A percentile compares a stretch with the other conserved stretches of the same genome.
phyloP scores from a whole-genome alignment of 2,329 filamentous ascomycete genomes.

The Claviceps sp. region DNA sequence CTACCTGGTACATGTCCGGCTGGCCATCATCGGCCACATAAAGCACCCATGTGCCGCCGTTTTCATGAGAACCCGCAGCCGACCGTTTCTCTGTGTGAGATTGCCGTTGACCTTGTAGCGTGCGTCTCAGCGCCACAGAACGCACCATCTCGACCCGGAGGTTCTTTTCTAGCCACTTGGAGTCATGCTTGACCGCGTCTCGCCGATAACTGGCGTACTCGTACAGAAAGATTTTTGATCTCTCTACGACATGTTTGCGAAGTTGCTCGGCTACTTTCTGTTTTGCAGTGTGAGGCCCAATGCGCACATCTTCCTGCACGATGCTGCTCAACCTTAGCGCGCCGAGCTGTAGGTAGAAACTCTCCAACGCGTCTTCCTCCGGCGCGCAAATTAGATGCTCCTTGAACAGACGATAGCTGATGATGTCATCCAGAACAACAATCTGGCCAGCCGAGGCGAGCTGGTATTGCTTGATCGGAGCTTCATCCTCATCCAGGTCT shows the following conservation, averaged over 20 bases:
- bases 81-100: conserved; percentile 62
- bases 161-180: conserved; percentile 81
- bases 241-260: conserved; percentile 71
- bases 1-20: conserved; percentile 84
- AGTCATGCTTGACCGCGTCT: conserved; percentile 73
- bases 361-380: conserved; percentile 75
- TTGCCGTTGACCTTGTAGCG: conserved; percentile 56
- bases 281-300: conserved; percentile 53
- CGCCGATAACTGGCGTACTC: conserved; percentile 55
- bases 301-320: conserved; percentile 63
- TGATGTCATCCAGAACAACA: conserved; percentile 76
- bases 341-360: conserved; percentile 72
- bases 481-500: conserved; percentile 45
- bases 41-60: conserved; percentile 48
- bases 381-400: conserved; percentile 73
- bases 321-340: conserved; percentile 62
- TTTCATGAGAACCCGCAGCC: conserved; percentile 48
- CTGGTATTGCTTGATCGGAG: conserved; percentile 62
- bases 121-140: conserved; percentile 62
- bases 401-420: conserved; percentile 80
- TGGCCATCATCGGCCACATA: conserved; percentile 57
- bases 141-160: conserved; percentile 65
- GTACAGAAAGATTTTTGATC: conserved; percentile 79
- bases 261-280: conserved; percentile 57
- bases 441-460: conserved; percentile 59